Conservation (phyloP, 306 rosid genomes). For the Cucumis melo region DNA sequence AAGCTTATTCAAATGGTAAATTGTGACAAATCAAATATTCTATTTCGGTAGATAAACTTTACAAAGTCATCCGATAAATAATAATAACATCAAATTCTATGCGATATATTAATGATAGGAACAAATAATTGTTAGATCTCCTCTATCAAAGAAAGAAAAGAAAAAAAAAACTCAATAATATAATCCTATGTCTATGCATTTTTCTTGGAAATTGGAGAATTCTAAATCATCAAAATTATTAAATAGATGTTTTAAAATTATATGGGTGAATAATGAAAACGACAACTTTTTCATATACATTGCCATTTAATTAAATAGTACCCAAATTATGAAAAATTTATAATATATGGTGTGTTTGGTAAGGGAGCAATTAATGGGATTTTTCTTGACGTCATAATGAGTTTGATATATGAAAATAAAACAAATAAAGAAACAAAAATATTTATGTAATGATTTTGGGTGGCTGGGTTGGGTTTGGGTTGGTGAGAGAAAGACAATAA, state of each 20-base stretch:
- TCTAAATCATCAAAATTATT: not conserved
- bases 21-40: not conserved
- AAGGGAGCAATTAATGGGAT: not conserved
- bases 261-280: not conserved
- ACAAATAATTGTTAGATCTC: not conserved
- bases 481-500: slow-evolving; percentile 9
- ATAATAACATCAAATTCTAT: not conserved
- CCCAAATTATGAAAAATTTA: not conserved
- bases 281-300: not conserved
- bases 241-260: not conserved
- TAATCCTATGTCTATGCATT: not conserved
- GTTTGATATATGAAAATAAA: not conserved
- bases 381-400: not conserved
- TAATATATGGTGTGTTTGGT: not conserved
- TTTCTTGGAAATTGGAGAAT: not conserved
- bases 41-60: not conserved
- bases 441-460: slow-evolving; percentile 3
- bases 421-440: not conserved
- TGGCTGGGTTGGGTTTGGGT: slow-evolving; percentile 27
- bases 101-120: not conserved
- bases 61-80: not conserved
- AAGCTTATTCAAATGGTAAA: not conserved
- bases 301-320: not conserved
- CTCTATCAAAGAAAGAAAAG: not conserved
- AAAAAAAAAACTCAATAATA: not conserved